phyloP scores from a whole-genome alignment of 2,329 filamentous ascomycete species.

The Drechslerella coelobrocha region DNA sequence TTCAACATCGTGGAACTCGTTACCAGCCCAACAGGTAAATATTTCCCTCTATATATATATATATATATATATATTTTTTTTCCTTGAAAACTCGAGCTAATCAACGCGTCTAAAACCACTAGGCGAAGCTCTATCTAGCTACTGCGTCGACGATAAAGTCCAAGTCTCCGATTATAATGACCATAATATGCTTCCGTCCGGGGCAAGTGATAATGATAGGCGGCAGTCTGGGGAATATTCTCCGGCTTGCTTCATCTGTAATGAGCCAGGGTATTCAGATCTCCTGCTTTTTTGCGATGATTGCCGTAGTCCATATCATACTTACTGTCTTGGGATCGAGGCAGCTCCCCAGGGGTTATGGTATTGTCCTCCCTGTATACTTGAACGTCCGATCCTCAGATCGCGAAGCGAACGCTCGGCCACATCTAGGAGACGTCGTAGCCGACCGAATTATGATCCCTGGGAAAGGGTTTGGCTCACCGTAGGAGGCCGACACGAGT shows the following conservation, averaged over 20 bases:
- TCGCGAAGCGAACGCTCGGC: conserved; percentile 40
- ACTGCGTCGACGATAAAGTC: conserved; percentile 78
- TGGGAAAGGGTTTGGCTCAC: conserved; percentile 57
- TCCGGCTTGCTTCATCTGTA: conserved; percentile 84
- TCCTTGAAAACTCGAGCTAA: conserved; percentile 8
- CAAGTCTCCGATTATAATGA: conserved; percentile 90
- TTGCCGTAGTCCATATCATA: conserved; percentile 89
- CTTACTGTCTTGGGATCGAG: conserved; percentile 85
- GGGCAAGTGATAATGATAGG: conserved; percentile 68
- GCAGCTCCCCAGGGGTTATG: conserved; percentile 75
- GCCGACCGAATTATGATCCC: conserved; percentile 34
- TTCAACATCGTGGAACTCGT: conserved; percentile 91
- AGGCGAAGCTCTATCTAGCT: conserved; percentile 62
- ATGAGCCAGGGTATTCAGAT: conserved; percentile 79
- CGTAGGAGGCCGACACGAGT: conserved; percentile 58
- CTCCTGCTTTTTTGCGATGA: conserved; percentile 87
- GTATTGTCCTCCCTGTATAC: conserved; percentile 86
- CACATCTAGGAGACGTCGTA: conserved; percentile 46
- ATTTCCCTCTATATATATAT: background rate
- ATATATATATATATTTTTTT: conserved; percentile 5
- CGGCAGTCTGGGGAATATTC: conserved; percentile 66
- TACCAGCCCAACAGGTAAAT: conserved; percentile 51
- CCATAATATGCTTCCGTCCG: conserved; percentile 74
- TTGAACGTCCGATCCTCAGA: conserved; percentile 56
- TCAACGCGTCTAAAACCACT: conserved; percentile 15